A percentile compares a stretch with the other conserved stretches of the same genome.
phyloP scores from a whole-genome alignment of 371 early-diverging fungal species.

The Apophysomyces trapeziformis region DNA sequence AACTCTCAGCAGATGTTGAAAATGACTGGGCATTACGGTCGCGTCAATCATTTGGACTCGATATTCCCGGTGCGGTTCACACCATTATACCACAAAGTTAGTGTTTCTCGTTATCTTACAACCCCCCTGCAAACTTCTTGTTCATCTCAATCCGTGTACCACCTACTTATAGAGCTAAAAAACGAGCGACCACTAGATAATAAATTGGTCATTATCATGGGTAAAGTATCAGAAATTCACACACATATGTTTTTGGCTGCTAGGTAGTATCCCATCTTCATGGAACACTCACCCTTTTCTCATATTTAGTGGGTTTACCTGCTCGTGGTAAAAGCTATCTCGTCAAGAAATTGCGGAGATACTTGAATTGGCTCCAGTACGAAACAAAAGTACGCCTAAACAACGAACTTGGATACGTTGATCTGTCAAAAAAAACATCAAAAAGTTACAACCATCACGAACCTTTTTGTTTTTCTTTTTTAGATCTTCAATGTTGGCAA shows the following conservation, averaged over 20 bases:
- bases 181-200: constrained; percentile 46
- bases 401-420: neutral
- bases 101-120: neutral
- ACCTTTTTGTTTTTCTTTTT: neutral
- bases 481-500: constrained; percentile 91
- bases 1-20: constrained; percentile 18
- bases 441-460: too few species aligned
- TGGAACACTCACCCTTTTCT: neutral
- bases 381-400: constrained; percentile 57
- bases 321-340: constrained; percentile 91
- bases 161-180: constrained; percentile 24
- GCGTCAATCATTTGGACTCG: constrained; percentile 27
- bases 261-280: neutral
- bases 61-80: constrained; percentile 38
- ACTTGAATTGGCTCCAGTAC: constrained; percentile 72
- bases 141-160: neutral
- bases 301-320: constrained; percentile 74
- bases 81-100: constrained; percentile 29
- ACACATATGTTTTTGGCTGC: neutral
- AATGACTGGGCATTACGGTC: constrained; percentile 12
- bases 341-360: constrained; percentile 84
- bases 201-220: constrained; percentile 69
- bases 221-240: constrained; percentile 34
- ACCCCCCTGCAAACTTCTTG: too few species aligned
- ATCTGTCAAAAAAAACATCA: neutral